Conservation (phyloP, 495 filamentous ascomycete genomes). For the Aspergillus conjunctus region DNA sequence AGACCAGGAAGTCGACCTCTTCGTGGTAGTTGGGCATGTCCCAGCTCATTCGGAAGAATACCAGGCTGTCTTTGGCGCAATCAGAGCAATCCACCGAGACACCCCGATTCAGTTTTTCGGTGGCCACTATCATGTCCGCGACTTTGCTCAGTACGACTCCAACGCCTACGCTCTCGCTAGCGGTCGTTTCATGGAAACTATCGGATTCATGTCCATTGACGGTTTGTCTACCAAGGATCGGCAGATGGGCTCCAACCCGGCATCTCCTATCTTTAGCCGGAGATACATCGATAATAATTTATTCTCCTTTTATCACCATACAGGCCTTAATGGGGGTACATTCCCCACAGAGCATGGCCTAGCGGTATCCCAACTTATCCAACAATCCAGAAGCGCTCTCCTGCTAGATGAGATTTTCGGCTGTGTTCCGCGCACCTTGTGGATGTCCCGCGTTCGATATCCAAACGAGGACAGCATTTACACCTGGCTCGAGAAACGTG, state of each 20-base stretch:
- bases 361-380: conserved; percentile 73
- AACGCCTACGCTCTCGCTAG: conserved; percentile 82
- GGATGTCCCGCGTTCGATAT: conserved; percentile 76
- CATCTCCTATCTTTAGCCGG: conserved; percentile 64
- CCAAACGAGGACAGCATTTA: conserved; percentile 72
- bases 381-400: conserved; percentile 66
- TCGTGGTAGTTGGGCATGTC: conserved; percentile 86
- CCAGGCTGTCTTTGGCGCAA: conserved; percentile 72
- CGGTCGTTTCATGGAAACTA: conserved; percentile 97
- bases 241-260: conserved; percentile 34
- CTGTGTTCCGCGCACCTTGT: conserved; percentile 79
- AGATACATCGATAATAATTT: conserved; percentile 96
- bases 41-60: conserved; percentile 79
- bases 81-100: conserved; percentile 73
- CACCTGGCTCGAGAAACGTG: conserved; percentile 72
- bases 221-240: conserved; percentile 56
- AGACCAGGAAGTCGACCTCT: conserved; percentile 79
- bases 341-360: conserved; percentile 80
- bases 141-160: conserved; percentile 78
- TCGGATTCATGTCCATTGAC: conserved; percentile 88
- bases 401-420: conserved; percentile 74
- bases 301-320: conserved; percentile 80
- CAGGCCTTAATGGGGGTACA: conserved; percentile 62
- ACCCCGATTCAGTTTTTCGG: conserved; percentile 92
- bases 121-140: conserved; percentile 87